A percentile compares a stretch with the other conserved stretches of the same genome.
These are phyloP conservation scores for Lachnellula hyalina DNA, from an alignment of 2,329 filamentous ascomycete species.

Conservation along the genomic window DNA sequence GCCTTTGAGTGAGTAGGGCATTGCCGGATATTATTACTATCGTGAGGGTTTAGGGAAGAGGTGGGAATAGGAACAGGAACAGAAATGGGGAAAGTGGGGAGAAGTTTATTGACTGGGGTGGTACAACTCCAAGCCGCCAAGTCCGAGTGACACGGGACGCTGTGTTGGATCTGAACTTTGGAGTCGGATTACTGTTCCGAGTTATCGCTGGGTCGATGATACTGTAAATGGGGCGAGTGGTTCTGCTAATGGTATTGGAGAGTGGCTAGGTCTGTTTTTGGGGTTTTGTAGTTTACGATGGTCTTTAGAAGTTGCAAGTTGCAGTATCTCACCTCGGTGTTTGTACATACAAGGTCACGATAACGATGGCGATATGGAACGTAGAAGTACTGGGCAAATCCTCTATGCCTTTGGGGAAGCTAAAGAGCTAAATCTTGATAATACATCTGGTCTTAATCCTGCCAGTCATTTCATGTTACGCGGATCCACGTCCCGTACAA, in stretches of 20 bases:
- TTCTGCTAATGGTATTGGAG: not conserved
- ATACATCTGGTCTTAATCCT: constrained; percentile 25
- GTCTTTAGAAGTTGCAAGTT: not conserved
- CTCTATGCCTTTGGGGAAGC: constrained; percentile 28
- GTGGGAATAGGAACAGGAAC: not conserved
- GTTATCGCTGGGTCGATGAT: not conserved
- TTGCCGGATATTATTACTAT: constrained; percentile 25
- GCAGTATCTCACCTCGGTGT: not conserved
- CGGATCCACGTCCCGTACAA: constrained; percentile 13
- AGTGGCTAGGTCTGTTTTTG: not conserved
- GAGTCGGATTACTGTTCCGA: not conserved
- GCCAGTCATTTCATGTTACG: constrained; percentile 15
- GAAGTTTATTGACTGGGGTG: not conserved
- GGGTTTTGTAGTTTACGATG: not conserved
- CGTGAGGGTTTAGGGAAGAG: not conserved
- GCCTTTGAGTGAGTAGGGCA: constrained; percentile 58
- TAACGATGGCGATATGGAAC: not conserved
- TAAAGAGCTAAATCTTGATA: constrained; percentile 23
- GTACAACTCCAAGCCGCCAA: not conserved
- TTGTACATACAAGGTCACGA: not conserved
- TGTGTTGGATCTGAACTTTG: not conserved
- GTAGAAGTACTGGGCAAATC: constrained; percentile 26
- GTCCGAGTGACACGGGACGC: not conserved
- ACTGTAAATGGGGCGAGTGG: not conserved
- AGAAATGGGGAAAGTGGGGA: not conserved